Evolutionary conservation across 2,329 filamentous ascomycete genomes (phyloP).

Genomic region (Beauveria medogensis): DNA sequence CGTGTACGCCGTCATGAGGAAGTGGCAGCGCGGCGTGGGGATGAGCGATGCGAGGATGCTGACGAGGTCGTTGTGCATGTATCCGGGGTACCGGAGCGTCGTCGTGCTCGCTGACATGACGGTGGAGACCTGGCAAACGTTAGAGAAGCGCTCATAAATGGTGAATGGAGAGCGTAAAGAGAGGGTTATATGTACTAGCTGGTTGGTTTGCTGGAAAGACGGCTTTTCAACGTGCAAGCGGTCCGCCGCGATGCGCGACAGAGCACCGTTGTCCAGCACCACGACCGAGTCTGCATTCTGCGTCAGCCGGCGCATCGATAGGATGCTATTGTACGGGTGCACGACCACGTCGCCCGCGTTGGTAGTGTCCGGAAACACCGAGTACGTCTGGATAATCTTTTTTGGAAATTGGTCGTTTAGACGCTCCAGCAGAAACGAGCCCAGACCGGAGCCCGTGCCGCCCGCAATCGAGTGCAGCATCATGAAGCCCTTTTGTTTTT

Average conservation of each 20-base stretch:
- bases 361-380: constrained; percentile 91
- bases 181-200: constrained; percentile 51
- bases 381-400: constrained; percentile 98
- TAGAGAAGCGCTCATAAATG: no score
- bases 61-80: constrained; percentile 99
- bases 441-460: constrained; percentile 91
- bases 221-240: constrained; percentile 90
- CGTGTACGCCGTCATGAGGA: constrained; percentile 97
- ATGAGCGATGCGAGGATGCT: constrained; percentile 95
- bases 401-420: constrained; percentile 98
- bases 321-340: constrained; percentile 94
- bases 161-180: no score
- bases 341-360: constrained; percentile 87
- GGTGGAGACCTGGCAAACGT: constrained; percentile 59
- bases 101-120: constrained; percentile 99
- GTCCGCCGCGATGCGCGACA: constrained; percentile 90
- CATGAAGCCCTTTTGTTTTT: constrained; percentile 71
- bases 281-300: constrained; percentile 98
- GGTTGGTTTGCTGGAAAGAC: constrained; percentile 95
- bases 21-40: constrained; percentile 92
- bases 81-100: constrained; percentile 90
- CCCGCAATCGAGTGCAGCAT: constrained; percentile 96
- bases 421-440: constrained; percentile 87
- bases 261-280: constrained; percentile 89
- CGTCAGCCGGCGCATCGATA: constrained; percentile 82